Conservation (phyloP, 352 stramenopile species). For the Aphanomyces euteiches region DNA sequence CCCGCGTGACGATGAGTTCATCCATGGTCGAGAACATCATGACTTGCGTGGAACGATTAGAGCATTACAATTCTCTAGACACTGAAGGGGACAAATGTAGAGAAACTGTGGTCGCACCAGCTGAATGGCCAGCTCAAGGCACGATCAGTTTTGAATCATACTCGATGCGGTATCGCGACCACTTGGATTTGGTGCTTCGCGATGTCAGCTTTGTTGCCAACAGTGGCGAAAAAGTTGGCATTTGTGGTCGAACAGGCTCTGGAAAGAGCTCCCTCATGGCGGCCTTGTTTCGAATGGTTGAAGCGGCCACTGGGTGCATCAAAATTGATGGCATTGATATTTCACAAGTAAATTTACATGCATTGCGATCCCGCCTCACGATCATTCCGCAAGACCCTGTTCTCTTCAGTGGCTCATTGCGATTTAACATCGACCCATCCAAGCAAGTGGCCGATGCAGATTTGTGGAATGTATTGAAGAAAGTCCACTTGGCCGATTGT, state of each 20-base stretch:
- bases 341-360: conserved; percentile 48
- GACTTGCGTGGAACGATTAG: conserved; percentile 86
- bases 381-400: conserved; percentile 83
- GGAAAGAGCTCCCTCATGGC: conserved; percentile 68
- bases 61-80: conserved; percentile 41
- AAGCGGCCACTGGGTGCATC: conserved; percentile 68
- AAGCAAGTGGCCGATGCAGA: conserved; percentile 65
- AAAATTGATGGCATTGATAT: conserved; percentile 91
- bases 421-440: conserved; percentile 72
- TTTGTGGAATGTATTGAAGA: conserved; percentile 87
- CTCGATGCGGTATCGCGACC: conserved; percentile 51
- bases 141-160: conserved; percentile 64
- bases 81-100: too few species aligned
- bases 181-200: conserved; percentile 36
- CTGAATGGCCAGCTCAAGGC: conserved; percentile 55
- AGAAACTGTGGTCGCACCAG: neutral
- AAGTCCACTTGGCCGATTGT: conserved; percentile 77
- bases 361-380: conserved; percentile 61
- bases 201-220: conserved; percentile 57
- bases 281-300: conserved; percentile 63
- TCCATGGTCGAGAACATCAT: conserved; percentile 89
- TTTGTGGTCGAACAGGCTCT: conserved; percentile 63
- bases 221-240: conserved; percentile 67
- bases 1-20: conserved; percentile 47
- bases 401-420: conserved; percentile 60